Conservation (phyloP, 352 stramenopile genomes). For the Globisporangium parvum region DNA sequence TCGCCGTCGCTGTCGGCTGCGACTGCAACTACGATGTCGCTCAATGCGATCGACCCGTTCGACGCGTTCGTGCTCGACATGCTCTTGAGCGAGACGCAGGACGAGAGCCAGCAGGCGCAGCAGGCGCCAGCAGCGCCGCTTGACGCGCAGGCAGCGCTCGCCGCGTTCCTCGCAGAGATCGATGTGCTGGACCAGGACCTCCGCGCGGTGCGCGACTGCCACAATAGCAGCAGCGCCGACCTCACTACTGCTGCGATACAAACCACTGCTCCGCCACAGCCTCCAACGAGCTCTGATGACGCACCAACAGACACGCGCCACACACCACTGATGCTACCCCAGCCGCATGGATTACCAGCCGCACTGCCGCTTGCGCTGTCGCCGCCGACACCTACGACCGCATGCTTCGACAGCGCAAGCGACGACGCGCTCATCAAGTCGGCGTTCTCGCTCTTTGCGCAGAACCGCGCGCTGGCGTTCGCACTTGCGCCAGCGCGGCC, state of each 20-base stretch:
- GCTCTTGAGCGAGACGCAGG: not conserved
- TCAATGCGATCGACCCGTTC: not conserved
- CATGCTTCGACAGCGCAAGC: too few species aligned
- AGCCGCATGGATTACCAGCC: too few species aligned
- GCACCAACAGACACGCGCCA: too few species aligned
- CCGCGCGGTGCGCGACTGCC: not conserved
- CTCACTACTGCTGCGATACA: not conserved
- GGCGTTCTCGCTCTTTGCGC: slow-evolving; percentile 8
- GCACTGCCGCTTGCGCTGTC: too few species aligned
- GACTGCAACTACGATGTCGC: too few species aligned
- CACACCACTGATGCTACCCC: too few species aligned
- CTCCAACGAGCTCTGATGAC: too few species aligned
- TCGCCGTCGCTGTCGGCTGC: not conserved
- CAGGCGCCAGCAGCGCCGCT: not conserved
- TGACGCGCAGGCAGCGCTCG: slow-evolving; percentile 3
- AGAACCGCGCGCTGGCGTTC: slow-evolving; percentile 4
- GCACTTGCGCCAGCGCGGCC: slow-evolving; percentile 4
- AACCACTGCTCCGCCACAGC: too few species aligned
- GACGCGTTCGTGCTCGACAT: slow-evolving; percentile 8
- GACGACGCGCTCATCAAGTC: not conserved
- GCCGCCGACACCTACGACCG: not conserved
- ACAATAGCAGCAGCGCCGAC: not conserved
- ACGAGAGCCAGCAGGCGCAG: not conserved
- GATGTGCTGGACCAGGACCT: slow-evolving; percentile 4
- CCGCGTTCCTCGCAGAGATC: slow-evolving; percentile 9